These are phyloP conservation scores for Aureobasidium sp. DNA, from an alignment of 2,329 filamentous ascomycete genomes.

Conservation along the genomic window DNA sequence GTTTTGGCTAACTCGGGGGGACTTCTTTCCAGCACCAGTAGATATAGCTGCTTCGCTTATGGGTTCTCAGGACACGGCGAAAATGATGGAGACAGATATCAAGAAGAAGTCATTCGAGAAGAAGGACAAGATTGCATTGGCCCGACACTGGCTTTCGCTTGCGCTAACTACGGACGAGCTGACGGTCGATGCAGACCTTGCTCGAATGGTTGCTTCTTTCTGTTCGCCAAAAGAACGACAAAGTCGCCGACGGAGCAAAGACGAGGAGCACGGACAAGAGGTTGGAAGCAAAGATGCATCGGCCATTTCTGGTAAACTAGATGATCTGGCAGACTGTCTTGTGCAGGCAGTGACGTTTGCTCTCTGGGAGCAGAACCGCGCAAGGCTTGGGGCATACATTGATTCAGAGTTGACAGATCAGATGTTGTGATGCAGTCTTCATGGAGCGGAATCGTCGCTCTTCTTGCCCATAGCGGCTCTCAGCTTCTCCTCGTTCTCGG, in stretches of 20 bases:
- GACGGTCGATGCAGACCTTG: neutral
- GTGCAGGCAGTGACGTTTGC: constrained; percentile 71
- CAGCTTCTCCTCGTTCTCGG: constrained; percentile 31
- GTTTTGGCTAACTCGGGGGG: constrained; percentile 39
- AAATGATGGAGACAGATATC: neutral
- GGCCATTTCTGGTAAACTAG: constrained; percentile 48
- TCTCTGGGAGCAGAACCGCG: constrained; percentile 58
- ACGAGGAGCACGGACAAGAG: neutral
- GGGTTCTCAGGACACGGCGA: neutral
- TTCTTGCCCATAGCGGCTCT: constrained; percentile 23
- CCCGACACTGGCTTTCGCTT: constrained; percentile 44
- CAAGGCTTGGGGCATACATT: constrained; percentile 11
- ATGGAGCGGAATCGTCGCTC: neutral
- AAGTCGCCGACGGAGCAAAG: constrained; percentile 16
- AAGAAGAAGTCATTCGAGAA: constrained; percentile 36
- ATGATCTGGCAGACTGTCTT: constrained; percentile 73
- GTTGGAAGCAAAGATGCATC: neutral
- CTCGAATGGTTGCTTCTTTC: constrained; percentile 26
- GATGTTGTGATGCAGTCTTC: neutral
- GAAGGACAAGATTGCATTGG: constrained; percentile 54
- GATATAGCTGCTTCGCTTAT: neutral
- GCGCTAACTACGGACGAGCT: constrained; percentile 6
- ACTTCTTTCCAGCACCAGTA: constrained; percentile 12
- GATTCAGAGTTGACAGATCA: neutral
- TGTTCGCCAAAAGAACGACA: constrained; percentile 15